phyloP scores from a whole-genome alignment of 345 rosid species.

The Lepidium aucheri region DNA sequence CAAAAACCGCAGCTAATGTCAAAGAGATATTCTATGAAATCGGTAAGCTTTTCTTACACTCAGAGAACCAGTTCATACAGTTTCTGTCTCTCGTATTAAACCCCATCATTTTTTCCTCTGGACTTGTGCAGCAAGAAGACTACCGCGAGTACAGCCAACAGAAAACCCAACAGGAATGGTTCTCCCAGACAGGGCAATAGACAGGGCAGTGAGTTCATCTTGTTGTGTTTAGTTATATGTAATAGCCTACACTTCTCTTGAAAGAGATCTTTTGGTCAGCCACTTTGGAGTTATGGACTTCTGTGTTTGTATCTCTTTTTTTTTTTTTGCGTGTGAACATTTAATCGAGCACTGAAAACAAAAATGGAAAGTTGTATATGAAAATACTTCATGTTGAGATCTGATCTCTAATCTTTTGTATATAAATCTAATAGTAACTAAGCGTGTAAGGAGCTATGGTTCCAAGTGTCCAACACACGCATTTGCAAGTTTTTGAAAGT shows the following conservation, averaged over 20 bases:
- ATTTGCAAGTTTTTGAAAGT: neutral
- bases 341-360: neutral
- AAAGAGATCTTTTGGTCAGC: conserved; percentile 10
- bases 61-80: neutral
- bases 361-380: neutral
- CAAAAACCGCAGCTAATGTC: conserved; percentile 85
- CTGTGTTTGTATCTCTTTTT: conserved; percentile 4
- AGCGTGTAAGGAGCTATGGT: neutral
- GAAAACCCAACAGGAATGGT: conserved; percentile 86
- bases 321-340: neutral
- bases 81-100: neutral
- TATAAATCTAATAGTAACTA: neutral
- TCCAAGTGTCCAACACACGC: neutral
- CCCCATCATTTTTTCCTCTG: neutral
- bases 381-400: neutral
- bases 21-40: conserved; percentile 89
- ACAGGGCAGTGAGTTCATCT: conserved; percentile 58
- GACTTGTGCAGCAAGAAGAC: conserved; percentile 52
- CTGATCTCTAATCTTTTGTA: neutral
- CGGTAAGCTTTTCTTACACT: conserved; percentile 33
- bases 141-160: conserved; percentile 81
- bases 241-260: neutral
- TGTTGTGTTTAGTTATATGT: conserved; percentile 60
- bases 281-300: conserved; percentile 2
- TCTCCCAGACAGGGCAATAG: conserved; percentile 70